Evolutionary conservation across 352 stramenopile species (phyloP).

Genomic region (Albugo candida): DNA sequence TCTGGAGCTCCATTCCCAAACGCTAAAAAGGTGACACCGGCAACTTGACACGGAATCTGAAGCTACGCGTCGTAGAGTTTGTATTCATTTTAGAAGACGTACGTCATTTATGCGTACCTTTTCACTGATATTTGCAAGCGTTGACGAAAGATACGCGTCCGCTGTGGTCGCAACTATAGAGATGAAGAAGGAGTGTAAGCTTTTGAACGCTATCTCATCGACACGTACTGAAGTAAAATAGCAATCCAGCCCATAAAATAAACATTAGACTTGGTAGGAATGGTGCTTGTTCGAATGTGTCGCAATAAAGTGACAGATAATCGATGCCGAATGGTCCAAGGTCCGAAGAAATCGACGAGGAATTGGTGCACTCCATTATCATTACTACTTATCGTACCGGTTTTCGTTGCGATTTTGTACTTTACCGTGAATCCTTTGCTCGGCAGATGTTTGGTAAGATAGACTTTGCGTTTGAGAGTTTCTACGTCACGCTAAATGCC

Average conservation of each 20-base stretch:
- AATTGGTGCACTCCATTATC: constrained; percentile 6
- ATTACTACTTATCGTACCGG: background rate
- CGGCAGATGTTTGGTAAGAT: no score
- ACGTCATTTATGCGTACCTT: constrained; percentile 24
- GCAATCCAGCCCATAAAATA: constrained; percentile 39
- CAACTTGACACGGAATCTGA: constrained; percentile 79
- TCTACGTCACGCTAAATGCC: no score
- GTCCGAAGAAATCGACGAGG: constrained; percentile 15
- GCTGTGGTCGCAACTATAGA: constrained; percentile 87
- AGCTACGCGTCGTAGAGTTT: constrained; percentile 15
- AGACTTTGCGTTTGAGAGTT: no score
- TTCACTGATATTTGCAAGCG: constrained; percentile 89
- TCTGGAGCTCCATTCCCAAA: constrained; percentile 96
- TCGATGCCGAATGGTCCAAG: constrained; percentile 54
- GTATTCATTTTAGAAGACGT: background rate
- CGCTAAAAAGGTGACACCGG: constrained; percentile 93
- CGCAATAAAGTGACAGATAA: constrained; percentile 70
- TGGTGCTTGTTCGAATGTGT: constrained; percentile 20
- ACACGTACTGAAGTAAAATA: constrained; percentile 70
- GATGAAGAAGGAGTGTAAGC: constrained; percentile 3
- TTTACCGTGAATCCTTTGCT: no score
- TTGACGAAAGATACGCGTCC: constrained; percentile 94
- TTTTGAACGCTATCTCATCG: background rate
- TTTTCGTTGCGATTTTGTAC: background rate
- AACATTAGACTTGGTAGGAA: constrained; percentile 28